These are phyloP conservation scores for Zizania latifolia DNA, from an alignment of 176 grass and related monocot species.

Conservation along the genomic window DNA sequence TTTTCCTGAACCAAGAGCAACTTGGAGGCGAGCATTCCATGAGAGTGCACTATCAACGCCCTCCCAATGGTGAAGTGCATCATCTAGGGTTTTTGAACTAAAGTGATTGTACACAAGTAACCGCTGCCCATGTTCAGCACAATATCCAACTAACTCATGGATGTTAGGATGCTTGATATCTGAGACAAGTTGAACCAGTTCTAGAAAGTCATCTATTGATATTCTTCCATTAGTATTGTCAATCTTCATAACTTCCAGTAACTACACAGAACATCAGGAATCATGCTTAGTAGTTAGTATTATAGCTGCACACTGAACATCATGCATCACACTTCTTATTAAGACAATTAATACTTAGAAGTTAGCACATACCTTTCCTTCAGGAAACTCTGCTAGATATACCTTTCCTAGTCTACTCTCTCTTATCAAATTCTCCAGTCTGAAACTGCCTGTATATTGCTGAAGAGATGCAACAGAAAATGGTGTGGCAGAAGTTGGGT, in stretches of 20 bases:
- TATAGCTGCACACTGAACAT: slow-evolving; percentile 1
- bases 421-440: slow-evolving; percentile 78
- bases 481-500: slow-evolving; percentile 46
- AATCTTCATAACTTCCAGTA: slow-evolving; percentile 89
- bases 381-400: slow-evolving; percentile 79
- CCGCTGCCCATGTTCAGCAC: slow-evolving; percentile 82
- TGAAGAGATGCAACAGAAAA: slow-evolving; percentile 86
- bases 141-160: slow-evolving; percentile 84
- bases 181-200: slow-evolving; percentile 48
- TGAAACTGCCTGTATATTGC: slow-evolving; percentile 87
- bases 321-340: neutral
- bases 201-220: slow-evolving; percentile 69
- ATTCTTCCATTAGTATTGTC: slow-evolving; percentile 78
- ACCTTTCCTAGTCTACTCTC: slow-evolving; percentile 67
- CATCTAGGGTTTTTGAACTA: slow-evolving; percentile 77
- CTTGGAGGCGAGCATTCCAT: slow-evolving; percentile 68
- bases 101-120: slow-evolving; percentile 91
- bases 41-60: slow-evolving; percentile 34
- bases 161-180: slow-evolving; percentile 72
- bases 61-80: slow-evolving; percentile 68
- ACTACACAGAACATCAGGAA: slow-evolving; percentile 43
- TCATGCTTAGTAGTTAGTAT: slow-evolving; percentile 5
- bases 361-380: slow-evolving; percentile 57
- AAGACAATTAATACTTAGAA: slow-evolving; percentile 2
- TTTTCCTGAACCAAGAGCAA: slow-evolving; percentile 81